Evolutionary conservation across 345 rosid genomes (phyloP), one percentile per base, ranked within the genome.

Genomic region (Combretum micranthum): DNA sequence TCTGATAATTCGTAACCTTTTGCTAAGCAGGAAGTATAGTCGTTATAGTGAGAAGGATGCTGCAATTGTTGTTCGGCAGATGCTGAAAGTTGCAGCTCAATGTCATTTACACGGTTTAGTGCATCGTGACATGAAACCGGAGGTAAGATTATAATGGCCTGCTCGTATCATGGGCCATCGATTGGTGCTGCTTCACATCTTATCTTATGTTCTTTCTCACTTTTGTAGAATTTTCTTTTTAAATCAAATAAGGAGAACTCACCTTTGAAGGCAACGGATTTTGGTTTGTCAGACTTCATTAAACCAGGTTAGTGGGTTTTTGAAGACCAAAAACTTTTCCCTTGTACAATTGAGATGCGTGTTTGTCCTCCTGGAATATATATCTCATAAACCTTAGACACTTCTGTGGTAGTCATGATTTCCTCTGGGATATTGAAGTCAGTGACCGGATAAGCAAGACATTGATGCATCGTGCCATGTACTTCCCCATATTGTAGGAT

Each of bases 21-120:
- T 32, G 50, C 43, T 20, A 20, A 37, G 52, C 67, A 72, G 75
- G 64, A 73, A 79, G 73, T 79, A 72, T 45, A 77, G 84, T 51
- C 83, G 88, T 21, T 82, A 82, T 63, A 65, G 75, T 15, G 97
- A 89, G 68, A 86, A 75, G 66, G 97, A 86, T 49, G 97, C 97
- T 13, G 95, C 97, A 19, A 87, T 86, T 44, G 77, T 90, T 65
- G 97, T 87, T 48, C 68, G 95, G 39, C 97, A 90, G 71, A 90
- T 90, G 88, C 88, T 82, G 47, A 82, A 75, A 73, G 88, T 82
- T 60, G 80, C 78, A 20, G 79, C 75, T 37, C 65, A 79, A 67
- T 77, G 72, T 42, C 83, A 78, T 64, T 62, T 78, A 47, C 83
- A 69, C 62, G 83, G 83, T 56, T 63, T 78, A 59, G 83, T 78